Evolutionary conservation across 2,329 filamentous ascomycete species (phyloP), one percentile per base, ranked within the genome.

Genomic region (Fusarium metavorans): DNA sequence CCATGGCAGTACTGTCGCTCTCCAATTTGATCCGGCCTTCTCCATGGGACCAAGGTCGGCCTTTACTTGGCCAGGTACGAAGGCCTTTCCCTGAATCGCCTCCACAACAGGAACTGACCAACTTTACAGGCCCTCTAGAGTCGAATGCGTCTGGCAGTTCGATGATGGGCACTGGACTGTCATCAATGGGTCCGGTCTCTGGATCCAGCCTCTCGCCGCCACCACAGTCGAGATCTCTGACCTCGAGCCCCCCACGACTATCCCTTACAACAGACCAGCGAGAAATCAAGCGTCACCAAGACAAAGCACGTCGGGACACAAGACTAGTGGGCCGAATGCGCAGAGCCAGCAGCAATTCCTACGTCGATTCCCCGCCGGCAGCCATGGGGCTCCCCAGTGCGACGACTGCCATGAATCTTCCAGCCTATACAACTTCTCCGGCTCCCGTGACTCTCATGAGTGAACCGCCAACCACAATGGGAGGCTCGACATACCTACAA

Each of bases 211-310:
- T 89, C 57, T 88, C 87, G 25, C 87, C 88, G 39, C 86, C 87
- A 27, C 85, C 82, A 66, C 82, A 82, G 41, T 85, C 88, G 30
- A 84, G 87, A 81, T 90, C 89, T 25, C 82, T 87, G 57, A 90
- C 89, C 43, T 87, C 87, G 25, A 92, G 90, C 81, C 90, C 90
- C 30, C 88, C 89, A 7, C 86, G 87, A 71, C 82, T 83, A 54
- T 84, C 83, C 41, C 84, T 91, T 78, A 90, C 89, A 7, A 83
- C 88, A 8, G 89, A 92, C 78, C 89, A 92, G 80, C 87, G 90
- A 72, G 90, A 91, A 77, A 80, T 92, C 48, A 92, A 90, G 82
- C 86, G 89, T 68, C 90, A 92, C 76, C 86, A 87, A 70, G 90
- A 92, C 74, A 88, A 88, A 75, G 88, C 85, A 52, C 87, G 91